These are phyloP conservation scores for Podila minutissima DNA, from an alignment of 192 early-diverging fungal genomes.

Conservation along the genomic window DNA sequence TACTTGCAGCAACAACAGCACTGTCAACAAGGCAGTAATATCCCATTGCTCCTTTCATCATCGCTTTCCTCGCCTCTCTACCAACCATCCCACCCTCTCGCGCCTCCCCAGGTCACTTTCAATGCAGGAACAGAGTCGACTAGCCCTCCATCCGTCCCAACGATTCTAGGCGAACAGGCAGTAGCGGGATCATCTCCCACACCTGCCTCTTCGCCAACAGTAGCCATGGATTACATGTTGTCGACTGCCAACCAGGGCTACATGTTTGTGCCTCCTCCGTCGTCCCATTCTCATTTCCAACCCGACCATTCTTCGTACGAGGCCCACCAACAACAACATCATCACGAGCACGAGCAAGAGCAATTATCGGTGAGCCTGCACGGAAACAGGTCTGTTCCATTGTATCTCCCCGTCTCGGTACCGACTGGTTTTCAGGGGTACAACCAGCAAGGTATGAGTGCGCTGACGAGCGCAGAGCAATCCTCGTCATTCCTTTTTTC, in stretches of 20 bases:
- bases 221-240: conserved; percentile 23
- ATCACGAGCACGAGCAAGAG: conserved; percentile 9
- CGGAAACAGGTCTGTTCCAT: background rate
- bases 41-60: conserved; percentile 1
- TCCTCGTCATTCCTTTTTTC: no score
- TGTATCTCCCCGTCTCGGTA: no score
- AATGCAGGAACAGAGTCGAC: background rate
- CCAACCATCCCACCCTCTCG: conserved; percentile 7
- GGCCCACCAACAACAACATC: conserved; percentile 8
- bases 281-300: conserved; percentile 3
- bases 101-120: background rate
- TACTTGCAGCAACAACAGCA: background rate
- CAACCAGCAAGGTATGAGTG: no score
- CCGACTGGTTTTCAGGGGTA: background rate
- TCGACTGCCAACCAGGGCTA: conserved; percentile 22
- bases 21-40: background rate
- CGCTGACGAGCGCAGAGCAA: no score
- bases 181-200: conserved; percentile 29
- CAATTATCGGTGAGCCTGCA: background rate
- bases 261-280: conserved; percentile 1
- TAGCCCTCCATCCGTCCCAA: background rate
- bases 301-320: conserved; percentile 2
- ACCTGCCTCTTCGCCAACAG: background rate
- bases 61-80: background rate
- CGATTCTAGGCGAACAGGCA: background rate